Evolutionary conservation across 352 stramenopile species (phyloP), one percentile per base, ranked within the genome.

Genomic region (Globisporangium apiculatum): DNA sequence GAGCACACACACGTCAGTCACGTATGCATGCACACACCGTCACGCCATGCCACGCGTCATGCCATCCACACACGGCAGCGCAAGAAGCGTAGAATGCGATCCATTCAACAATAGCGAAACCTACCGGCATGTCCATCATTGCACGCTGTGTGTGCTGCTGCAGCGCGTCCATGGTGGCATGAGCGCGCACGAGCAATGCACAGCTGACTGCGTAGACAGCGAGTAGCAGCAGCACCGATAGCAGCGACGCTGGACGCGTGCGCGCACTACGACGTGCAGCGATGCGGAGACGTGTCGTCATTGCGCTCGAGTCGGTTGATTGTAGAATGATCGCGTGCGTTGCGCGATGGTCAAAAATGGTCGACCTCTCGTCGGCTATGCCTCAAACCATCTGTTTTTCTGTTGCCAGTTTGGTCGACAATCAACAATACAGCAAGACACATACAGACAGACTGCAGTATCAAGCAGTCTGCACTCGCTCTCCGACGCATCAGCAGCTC

Each of bases 71-170:
- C 24, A 31, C 24, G 2, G 24, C 24, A 31, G 24, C 24, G 24
- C 24, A 31, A 31, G 24, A 31, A 31, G 24, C 24, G 24, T 31
- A 31, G 24, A 31, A 31, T 31, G 24, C 35, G 58, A 46, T 45
- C 24, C 55, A 58, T 38, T 62, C 55, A 59, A 54, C 48, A 54
- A 63, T 59, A 48, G 54, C 60, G n/a, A 17, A 36, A 71, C 68
- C 48, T 64, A 88, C 78, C 48, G 79, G 79, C 78, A 88, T 85
- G 61, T 79, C 72, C 73, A 80, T 75, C 69, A 76, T 79, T 47
- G 67, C 48, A 38, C 71, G 70, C n/a, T 36, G 43, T 55, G 55
- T 46, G 48, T 51, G 35, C 41, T 63, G 43, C 48, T 43, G 40
- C 40, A 43, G 40, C 11, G 40, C 40, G 11, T 43, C 40, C 1